Percentiles rank a stretch among this genome's conserved stretches.
Evolutionary conservation across 164 flowering plant species (phyloP).

Genomic region (Santalum album): DNA sequence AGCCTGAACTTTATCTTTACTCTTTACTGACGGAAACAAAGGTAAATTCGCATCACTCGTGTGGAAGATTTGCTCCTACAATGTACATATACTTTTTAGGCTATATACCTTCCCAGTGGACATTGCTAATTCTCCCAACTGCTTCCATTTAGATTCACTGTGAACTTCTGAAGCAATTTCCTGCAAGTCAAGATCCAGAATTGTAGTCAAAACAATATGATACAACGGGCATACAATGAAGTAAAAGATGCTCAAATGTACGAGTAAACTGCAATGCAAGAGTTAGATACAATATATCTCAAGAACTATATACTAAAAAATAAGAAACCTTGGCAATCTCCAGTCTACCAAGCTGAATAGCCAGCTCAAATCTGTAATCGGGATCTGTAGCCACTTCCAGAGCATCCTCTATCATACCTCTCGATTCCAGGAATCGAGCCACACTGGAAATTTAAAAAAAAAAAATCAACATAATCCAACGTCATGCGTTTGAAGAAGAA

Average conservation of each 20-base stretch:
- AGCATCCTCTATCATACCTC: slow-evolving; percentile 94
- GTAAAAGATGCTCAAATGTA: neutral
- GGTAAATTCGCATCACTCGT: no score
- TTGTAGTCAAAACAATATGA: neutral
- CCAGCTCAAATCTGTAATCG: slow-evolving; percentile 92
- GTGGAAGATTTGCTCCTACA: no score
- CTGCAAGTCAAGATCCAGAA: slow-evolving; percentile 28
- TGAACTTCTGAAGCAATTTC: slow-evolving; percentile 76
- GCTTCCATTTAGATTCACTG: slow-evolving; percentile 97
- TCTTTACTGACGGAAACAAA: no score
- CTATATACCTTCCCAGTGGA: slow-evolving; percentile 72
- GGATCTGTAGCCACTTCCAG: slow-evolving; percentile 96
- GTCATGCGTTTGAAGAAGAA: neutral
- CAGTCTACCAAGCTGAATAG: slow-evolving; percentile 82
- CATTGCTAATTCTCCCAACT: slow-evolving; percentile 95
- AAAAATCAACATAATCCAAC: slow-evolving; percentile 6
- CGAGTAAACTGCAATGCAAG: neutral
- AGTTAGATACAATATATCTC: neutral
- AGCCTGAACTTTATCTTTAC: no score
- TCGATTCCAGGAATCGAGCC: slow-evolving; percentile 93
- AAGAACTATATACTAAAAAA: neutral
- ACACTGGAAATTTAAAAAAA: no score
- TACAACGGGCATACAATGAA: neutral
- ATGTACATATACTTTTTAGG: neutral
- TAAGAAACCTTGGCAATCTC: slow-evolving; percentile 74